These are phyloP conservation scores for Lichenothelia convexa DNA, from an alignment of 495 filamentous ascomycete species.

Conservation along the genomic window DNA sequence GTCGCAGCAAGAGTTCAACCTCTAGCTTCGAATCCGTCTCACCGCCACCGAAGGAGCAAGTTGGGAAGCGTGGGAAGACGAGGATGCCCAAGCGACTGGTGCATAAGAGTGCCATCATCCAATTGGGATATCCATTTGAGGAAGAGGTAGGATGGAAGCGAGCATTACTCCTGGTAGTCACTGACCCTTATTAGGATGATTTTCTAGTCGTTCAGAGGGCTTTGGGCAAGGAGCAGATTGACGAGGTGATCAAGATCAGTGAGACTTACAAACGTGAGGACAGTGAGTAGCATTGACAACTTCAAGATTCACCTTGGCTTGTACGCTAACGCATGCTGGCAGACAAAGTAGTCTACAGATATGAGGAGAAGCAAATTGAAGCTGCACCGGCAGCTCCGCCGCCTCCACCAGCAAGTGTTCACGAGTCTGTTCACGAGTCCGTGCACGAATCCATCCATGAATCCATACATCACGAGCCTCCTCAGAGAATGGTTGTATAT, in stretches of 20 bases:
- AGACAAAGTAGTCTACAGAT: constrained; percentile 20
- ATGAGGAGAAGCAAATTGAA: constrained; percentile 16
- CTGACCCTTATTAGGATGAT: constrained; percentile 39
- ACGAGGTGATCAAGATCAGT: constrained; percentile 66
- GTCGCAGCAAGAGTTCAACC: constrained; percentile 10
- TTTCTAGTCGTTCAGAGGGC: constrained; percentile 63
- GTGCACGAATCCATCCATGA: too few relatives aligned
- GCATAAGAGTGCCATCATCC: constrained; percentile 56
- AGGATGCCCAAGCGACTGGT: constrained; percentile 62
- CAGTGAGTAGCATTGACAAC: constrained; percentile 16
- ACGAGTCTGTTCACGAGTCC: too few relatives aligned
- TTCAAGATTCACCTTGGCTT: too few relatives aligned
- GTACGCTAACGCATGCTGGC: neutral
- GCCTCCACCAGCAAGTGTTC: constrained; percentile 12
- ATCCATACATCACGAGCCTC: too few relatives aligned
- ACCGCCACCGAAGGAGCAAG: constrained; percentile 27
- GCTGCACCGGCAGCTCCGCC: constrained; percentile 21
- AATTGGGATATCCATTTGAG: constrained; percentile 68
- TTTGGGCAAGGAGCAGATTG: constrained; percentile 74
- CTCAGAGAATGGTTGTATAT: too few relatives aligned
- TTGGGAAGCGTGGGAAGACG: constrained; percentile 75
- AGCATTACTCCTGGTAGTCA: constrained; percentile 3
- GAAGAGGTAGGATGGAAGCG: constrained; percentile 46
- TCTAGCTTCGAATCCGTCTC: constrained; percentile 16
- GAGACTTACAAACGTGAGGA: constrained; percentile 42